phyloP scores from a whole-genome alignment of 192 early-diverging fungal species.

The Linnemannia exigua region DNA sequence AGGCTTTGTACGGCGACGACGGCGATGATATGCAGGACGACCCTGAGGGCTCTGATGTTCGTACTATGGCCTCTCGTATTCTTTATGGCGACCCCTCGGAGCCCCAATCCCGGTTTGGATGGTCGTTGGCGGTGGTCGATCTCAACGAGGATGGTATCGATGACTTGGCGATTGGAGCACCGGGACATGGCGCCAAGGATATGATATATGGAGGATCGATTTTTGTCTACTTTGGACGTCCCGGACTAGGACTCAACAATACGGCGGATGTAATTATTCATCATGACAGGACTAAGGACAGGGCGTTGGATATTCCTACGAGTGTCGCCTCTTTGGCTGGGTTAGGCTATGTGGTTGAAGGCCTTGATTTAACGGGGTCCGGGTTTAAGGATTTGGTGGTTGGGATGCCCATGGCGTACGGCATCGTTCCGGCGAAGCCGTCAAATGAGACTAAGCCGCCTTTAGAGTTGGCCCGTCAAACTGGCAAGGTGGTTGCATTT shows the following conservation, averaged over 20 bases:
- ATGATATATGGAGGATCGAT: constrained; percentile 65
- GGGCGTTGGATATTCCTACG: not conserved
- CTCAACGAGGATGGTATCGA: constrained; percentile 90
- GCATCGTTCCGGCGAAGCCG: constrained; percentile 11
- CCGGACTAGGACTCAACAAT: constrained; percentile 59
- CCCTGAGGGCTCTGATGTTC: constrained; percentile 56
- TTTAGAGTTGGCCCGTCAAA: constrained; percentile 10
- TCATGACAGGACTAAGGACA: constrained; percentile 21
- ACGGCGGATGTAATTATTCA: constrained; percentile 65
- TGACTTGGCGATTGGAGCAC: constrained; percentile 84
- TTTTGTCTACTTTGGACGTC: constrained; percentile 76
- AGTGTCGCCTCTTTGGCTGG: constrained; percentile 37
- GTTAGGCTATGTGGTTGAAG: constrained; percentile 63
- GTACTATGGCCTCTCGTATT: constrained; percentile 51
- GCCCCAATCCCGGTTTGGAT: constrained; percentile 76
- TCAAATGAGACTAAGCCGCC: not conserved
- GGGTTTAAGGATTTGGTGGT: constrained; percentile 76
- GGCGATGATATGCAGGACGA: constrained; percentile 22
- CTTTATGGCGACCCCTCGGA: constrained; percentile 23
- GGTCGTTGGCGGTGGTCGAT: constrained; percentile 82
- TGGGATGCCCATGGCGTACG: constrained; percentile 69
- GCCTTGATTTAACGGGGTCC: constrained; percentile 75
- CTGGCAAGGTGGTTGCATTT: constrained; percentile 37
- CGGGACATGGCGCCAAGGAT: constrained; percentile 57
- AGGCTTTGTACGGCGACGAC: constrained; percentile 10